Conservation (phyloP, 2,329 filamentous ascomycete species). For the Monilinia aucupariae region DNA sequence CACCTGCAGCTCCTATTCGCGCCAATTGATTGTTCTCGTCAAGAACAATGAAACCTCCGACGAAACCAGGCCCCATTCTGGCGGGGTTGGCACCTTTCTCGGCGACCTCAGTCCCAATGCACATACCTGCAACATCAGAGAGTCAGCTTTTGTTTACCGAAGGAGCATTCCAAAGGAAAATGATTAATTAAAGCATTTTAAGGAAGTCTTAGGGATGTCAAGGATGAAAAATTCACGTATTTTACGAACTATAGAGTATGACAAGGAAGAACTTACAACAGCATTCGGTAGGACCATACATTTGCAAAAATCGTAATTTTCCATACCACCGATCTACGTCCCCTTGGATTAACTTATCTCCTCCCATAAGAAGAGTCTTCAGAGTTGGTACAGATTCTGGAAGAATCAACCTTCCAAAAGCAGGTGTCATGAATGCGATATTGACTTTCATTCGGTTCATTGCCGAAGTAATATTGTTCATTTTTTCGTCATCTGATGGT, state of each 20-base stretch:
- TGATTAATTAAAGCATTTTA: neutral
- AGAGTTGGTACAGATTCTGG: conserved; percentile 72
- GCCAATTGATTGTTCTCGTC: conserved; percentile 28
- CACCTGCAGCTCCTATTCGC: conserved; percentile 35
- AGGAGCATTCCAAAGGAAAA: neutral
- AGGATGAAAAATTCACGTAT: neutral
- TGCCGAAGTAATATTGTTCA: conserved; percentile 22
- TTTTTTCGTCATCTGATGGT: conserved; percentile 21
- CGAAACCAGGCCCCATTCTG: neutral
- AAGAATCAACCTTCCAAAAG: conserved; percentile 61
- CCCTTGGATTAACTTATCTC: conserved; percentile 72
- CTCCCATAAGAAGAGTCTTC: conserved; percentile 71
- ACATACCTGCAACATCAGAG: neutral
- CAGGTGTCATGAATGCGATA: conserved; percentile 24
- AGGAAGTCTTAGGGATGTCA: too few species aligned
- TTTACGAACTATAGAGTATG: neutral
- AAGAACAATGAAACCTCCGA: conserved; percentile 8
- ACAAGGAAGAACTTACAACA: neutral
- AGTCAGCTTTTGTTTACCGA: neutral
- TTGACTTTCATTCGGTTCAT: conserved; percentile 22
- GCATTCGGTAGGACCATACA: conserved; percentile 58
- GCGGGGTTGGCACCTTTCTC: neutral
- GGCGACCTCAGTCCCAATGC: neutral
- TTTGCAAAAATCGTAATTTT: conserved; percentile 37
- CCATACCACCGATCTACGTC: conserved; percentile 38